Base-by-base conservation (phyloP, 2,329 filamentous ascomycete genomes). In the Penicillium sp. region DNA sequence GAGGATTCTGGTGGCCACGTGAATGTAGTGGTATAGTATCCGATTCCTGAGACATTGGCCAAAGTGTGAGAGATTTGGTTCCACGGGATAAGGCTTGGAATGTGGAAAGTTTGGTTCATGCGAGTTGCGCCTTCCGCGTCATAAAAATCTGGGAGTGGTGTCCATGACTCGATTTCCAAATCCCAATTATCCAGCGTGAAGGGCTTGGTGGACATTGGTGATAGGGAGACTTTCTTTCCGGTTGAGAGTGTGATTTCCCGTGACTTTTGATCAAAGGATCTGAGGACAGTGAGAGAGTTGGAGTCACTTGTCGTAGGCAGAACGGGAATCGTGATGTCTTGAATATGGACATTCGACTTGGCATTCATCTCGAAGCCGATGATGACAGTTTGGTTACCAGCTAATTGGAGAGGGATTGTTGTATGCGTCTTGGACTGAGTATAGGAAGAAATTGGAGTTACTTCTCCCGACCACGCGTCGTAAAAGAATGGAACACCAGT, bases 401-500 rank as follows among this genome's bases (percentile, higher is more conserved):
- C 72, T 3, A 81, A 62, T 2, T 51, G 55, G 14, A 81, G 56
- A 2, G 70, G 68, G 14, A 79, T 71, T 1, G 61, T 66, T 1
- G 71, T 76, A 0, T 53, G 60, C 4, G 59, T 64, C 3, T 65
- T 53, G 3, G 54, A 64, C 9, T 66, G 57, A n/a, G 67, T 64
- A 55, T 78, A 79, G 4, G 66, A 61, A 1, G 69, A 43, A 21
- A 79, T 56, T 0, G 71, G 71, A 4, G 55, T 70, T 26, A 67
- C 52, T 5, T 66, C 62, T 8, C 79, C 79, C 1, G 76, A 78
- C 75, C 77, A 82, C 4, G 76, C 74, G 61, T 81, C 68, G 51
- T 74, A 74, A 29, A 68, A 31, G 58, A 74, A 77, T 4, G 78
- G 77, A 9, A 31, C n/a, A 13, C 49, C 49, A 7, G 49, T 52